Percentiles rank a stretch among this genome's conserved stretches.
Conservation (phyloP, 2,329 filamentous ascomycete genomes). For the Epichloe typhina region DNA sequence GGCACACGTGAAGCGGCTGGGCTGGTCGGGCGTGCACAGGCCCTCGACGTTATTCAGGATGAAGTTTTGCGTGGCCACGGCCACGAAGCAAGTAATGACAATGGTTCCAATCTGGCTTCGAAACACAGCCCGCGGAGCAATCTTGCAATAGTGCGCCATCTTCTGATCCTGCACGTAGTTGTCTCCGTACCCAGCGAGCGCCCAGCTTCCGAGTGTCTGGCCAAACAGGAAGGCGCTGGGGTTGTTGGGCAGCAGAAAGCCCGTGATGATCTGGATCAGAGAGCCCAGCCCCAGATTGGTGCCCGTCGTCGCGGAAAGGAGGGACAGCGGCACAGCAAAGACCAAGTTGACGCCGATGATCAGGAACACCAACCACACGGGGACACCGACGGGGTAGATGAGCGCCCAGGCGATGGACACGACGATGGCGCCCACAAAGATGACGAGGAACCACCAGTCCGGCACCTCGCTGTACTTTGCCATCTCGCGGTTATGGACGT, state of each 20-base stretch:
- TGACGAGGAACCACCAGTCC: constrained; percentile 33
- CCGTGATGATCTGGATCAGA: constrained; percentile 27
- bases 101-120: constrained; percentile 32
- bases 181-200: constrained; percentile 22
- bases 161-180: constrained; percentile 36
- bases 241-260: constrained; percentile 13
- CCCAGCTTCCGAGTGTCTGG: constrained; percentile 12
- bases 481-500: constrained; percentile 29
- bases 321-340: constrained; percentile 29
- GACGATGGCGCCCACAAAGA: constrained; percentile 19
- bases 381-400: constrained; percentile 16
- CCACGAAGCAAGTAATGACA: constrained; percentile 32
- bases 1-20: constrained; percentile 34
- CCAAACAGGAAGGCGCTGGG: constrained; percentile 15
- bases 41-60: constrained; percentile 23
- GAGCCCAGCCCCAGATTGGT: constrained; percentile 29
- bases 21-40: constrained; percentile 16
- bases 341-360: constrained; percentile 25
- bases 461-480: constrained; percentile 28
- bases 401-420: constrained; percentile 18
- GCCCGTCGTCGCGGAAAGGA: constrained; percentile 31
- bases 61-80: constrained; percentile 30
- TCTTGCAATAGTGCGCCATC: constrained; percentile 37
- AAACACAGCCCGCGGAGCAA: constrained; percentile 33
- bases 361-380: constrained; percentile 28